A percentile compares a stretch with the other conserved stretches of the same genome.
phyloP scores from a whole-genome alignment of 2,329 filamentous ascomycete genomes.

The Orbilia ellipsospora region DNA sequence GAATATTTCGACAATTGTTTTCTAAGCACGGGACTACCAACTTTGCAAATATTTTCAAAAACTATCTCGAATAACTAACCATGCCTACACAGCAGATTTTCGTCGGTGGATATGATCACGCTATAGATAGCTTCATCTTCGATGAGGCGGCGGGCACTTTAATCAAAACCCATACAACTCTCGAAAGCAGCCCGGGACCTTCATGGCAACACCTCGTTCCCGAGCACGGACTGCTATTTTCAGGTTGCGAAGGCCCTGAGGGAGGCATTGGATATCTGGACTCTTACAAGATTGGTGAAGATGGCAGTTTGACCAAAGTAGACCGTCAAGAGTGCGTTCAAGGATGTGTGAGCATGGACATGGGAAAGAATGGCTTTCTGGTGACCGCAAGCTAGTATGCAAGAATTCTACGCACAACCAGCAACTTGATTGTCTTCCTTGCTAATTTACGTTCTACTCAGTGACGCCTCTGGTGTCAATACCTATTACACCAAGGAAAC shows the following conservation, averaged over 20 bases:
- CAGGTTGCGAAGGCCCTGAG: conserved; percentile 47
- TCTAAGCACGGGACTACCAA: background rate
- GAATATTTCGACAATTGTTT: conserved; percentile 3
- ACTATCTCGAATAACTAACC: conserved; percentile 8
- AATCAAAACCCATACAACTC: conserved; percentile 36
- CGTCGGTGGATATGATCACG: conserved; percentile 50
- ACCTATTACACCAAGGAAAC: conserved; percentile 52
- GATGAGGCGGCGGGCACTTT: conserved; percentile 45
- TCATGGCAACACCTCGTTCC: conserved; percentile 52
- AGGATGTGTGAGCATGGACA: conserved; percentile 54
- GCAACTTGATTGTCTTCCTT: background rate
- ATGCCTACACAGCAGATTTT: conserved; percentile 54
- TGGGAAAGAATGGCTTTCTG: conserved; percentile 53
- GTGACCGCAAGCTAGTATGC: conserved; percentile 53
- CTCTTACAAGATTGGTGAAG: conserved; percentile 51
- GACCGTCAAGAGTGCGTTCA: conserved; percentile 51
- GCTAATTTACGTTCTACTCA: conserved; percentile 5
- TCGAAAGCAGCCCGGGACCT: conserved; percentile 50
- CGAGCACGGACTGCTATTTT: conserved; percentile 42
- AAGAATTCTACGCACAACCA: too few species aligned
- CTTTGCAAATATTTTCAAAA: conserved; percentile 4
- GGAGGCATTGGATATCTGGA: conserved; percentile 51
- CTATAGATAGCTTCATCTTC: conserved; percentile 53
- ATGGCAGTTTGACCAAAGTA: conserved; percentile 45
- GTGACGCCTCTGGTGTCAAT: conserved; percentile 52